Evolutionary conservation across 2,329 filamentous ascomycete species (phyloP).

Genomic region (Aspergillus hiratsukae): DNA sequence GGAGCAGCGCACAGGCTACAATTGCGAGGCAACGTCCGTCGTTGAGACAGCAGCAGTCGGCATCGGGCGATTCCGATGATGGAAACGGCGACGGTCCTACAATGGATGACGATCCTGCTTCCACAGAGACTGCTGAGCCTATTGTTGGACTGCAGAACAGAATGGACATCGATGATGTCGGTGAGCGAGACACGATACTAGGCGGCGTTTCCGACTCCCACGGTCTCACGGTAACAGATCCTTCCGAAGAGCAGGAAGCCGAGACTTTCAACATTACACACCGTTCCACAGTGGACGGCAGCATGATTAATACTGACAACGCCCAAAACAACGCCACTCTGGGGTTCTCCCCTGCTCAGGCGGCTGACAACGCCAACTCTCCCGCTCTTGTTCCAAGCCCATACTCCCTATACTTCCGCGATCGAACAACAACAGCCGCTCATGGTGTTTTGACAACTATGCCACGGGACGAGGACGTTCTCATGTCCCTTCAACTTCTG

Average conservation of each 20-base stretch:
- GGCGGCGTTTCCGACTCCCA: conserved; percentile 66
- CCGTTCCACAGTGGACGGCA: conserved; percentile 76
- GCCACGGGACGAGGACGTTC: conserved; percentile 93
- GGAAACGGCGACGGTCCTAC: conserved; percentile 76
- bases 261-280: conserved; percentile 95
- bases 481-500: conserved; percentile 95
- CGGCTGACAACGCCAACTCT: conserved; percentile 61
- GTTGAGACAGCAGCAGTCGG: conserved; percentile 82
- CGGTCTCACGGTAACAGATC: conserved; percentile 69
- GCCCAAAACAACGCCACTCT: conserved; percentile 65
- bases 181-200: conserved; percentile 74
- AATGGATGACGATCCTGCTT: conserved; percentile 60
- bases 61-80: conserved; percentile 83
- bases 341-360: conserved; percentile 66
- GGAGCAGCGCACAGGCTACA: conserved; percentile 50
- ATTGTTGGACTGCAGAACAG: conserved; percentile 74
- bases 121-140: conserved; percentile 55
- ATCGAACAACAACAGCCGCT: conserved; percentile 64
- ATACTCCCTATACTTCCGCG: conserved; percentile 73
- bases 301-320: conserved; percentile 67
- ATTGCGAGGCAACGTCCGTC: conserved; percentile 69
- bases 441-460: conserved; percentile 79
- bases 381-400: conserved; percentile 67
- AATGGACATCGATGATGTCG: conserved; percentile 84
- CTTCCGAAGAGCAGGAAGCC: conserved; percentile 78